A percentile compares a stretch with the other conserved stretches of the same genome.
phyloP scores from a whole-genome alignment of 768 basidiomycete genomes.

The Kwoniella sp. region DNA sequence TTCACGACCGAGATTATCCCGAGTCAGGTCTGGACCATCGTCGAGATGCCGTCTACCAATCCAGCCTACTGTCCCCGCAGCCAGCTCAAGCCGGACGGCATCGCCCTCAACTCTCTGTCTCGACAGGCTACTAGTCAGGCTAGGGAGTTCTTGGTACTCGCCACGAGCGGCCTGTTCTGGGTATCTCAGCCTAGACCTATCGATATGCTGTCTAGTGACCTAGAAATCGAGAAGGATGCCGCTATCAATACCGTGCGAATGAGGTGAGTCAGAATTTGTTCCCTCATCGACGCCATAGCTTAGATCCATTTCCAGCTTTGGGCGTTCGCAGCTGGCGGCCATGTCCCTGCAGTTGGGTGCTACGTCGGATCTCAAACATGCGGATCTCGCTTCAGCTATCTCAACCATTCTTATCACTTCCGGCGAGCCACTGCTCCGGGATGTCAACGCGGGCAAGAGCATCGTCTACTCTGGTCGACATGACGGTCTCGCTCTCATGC shows the following conservation, averaged over 20 bases:
- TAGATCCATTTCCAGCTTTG: constrained; percentile 38
- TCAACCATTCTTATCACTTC: constrained; percentile 23
- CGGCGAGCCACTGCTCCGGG: constrained; percentile 25
- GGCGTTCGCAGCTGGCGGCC: constrained; percentile 32
- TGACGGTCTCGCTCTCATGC: constrained; percentile 81
- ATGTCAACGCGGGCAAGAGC: constrained; percentile 52
- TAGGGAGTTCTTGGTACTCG: constrained; percentile 63
- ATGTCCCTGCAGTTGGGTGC: constrained; percentile 34
- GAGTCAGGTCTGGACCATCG: constrained; percentile 36
- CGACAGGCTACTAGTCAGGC: constrained; percentile 26
- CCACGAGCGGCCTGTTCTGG: constrained; percentile 79
- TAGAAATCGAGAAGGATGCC: constrained; percentile 76
- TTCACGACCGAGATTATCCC: constrained; percentile 20
- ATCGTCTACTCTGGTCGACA: constrained; percentile 74
- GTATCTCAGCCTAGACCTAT: constrained; percentile 74
- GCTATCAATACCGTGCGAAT: constrained; percentile 79
- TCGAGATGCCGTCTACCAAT: constrained; percentile 30
- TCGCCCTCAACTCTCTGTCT: constrained; percentile 25
- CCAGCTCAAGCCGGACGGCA: constrained; percentile 7
- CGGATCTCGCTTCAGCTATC: constrained; percentile 28
- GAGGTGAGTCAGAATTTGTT: constrained; percentile 55
- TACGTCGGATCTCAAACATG: constrained; percentile 14
- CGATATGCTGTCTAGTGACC: constrained; percentile 73
- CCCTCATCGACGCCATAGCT: too few species aligned
- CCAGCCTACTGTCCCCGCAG: constrained; percentile 17